A percentile compares a stretch with the other conserved stretches of the same genome.
phyloP scores from a whole-genome alignment of 164 flowering plant genomes.

The Aristolochia californica region DNA sequence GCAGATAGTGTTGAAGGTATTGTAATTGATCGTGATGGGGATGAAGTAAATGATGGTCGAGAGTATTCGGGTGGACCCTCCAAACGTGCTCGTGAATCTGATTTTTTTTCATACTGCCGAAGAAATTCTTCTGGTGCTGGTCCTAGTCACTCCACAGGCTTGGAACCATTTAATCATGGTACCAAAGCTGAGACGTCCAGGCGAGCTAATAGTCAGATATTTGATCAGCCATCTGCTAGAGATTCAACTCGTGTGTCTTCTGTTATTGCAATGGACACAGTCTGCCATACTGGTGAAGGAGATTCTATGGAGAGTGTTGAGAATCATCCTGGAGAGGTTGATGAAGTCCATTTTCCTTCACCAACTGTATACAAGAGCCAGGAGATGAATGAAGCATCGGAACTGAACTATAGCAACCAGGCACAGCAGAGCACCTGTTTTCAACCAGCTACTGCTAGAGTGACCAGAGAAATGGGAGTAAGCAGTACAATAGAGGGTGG shows the following conservation, averaged over 20 bases:
- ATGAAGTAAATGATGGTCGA: constrained; percentile 71
- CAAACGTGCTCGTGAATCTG: constrained; percentile 66
- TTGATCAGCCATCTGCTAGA: constrained; percentile 40
- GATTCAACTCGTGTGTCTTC: constrained; percentile 90
- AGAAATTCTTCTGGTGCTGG: constrained; percentile 78
- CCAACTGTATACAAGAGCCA: constrained; percentile 37
- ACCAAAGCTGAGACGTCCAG: constrained; percentile 32
- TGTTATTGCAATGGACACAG: constrained; percentile 94
- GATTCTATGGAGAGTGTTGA: constrained; percentile 99
- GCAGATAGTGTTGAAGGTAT: constrained; percentile 94
- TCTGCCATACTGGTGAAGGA: constrained; percentile 49
- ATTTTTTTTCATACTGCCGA: constrained; percentile 38
- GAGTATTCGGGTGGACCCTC: constrained; percentile 84
- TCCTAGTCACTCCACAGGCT: constrained; percentile 63
- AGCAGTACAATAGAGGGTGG: constrained; percentile 91
- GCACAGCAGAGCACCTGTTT: constrained; percentile 88
- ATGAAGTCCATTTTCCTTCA: constrained; percentile 69
- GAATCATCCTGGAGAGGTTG: constrained; percentile 73
- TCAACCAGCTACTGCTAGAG: constrained; percentile 50
- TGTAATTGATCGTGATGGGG: constrained; percentile 91
- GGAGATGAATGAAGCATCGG: constrained; percentile 79
- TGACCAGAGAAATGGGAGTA: constrained; percentile 60
- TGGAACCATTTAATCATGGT: constrained; percentile 47
- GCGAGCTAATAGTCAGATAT: constrained; percentile 39
- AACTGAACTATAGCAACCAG: constrained; percentile 70